Percentiles rank a stretch among this genome's conserved stretches.
phyloP scores from a whole-genome alignment of 164 flowering plant genomes.

The Vitis labrusca region DNA sequence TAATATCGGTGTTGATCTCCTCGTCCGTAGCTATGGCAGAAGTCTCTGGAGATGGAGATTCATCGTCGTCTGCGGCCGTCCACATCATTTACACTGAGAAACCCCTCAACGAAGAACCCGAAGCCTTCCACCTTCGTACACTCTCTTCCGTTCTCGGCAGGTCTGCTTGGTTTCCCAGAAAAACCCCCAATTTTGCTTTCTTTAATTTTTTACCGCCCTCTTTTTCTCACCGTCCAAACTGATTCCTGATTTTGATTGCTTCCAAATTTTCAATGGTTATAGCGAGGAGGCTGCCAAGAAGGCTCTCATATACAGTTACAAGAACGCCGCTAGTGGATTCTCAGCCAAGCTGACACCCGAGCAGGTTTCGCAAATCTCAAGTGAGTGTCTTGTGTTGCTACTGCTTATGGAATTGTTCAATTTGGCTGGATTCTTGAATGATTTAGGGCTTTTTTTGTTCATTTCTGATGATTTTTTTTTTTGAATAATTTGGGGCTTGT shows the following conservation, averaged over 20 bases:
- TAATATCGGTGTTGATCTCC: no score
- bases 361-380: slow-evolving; percentile 64
- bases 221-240: not conserved
- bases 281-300: slow-evolving; percentile 91
- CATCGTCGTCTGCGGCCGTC: slow-evolving; percentile 35
- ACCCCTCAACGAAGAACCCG: slow-evolving; percentile 57
- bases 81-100: slow-evolving; percentile 71
- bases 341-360: slow-evolving; percentile 88
- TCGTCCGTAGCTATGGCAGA: no score
- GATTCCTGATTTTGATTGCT: not conserved
- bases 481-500: no score
- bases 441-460: no score
- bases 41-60: not conserved
- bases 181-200: not conserved
- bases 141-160: slow-evolving; percentile 77
- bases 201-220: not conserved
- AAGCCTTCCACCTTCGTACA: slow-evolving; percentile 55
- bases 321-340: slow-evolving; percentile 86
- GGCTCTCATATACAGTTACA: slow-evolving; percentile 78
- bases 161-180: slow-evolving; percentile 21
- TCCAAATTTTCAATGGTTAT: not conserved
- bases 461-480: no score
- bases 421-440: no score
- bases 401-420: no score
- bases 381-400: slow-evolving; percentile 34